Evolutionary conservation across 2,329 filamentous ascomycete species (phyloP).

Genomic region (Paecilomyces dactylethromorphus): DNA sequence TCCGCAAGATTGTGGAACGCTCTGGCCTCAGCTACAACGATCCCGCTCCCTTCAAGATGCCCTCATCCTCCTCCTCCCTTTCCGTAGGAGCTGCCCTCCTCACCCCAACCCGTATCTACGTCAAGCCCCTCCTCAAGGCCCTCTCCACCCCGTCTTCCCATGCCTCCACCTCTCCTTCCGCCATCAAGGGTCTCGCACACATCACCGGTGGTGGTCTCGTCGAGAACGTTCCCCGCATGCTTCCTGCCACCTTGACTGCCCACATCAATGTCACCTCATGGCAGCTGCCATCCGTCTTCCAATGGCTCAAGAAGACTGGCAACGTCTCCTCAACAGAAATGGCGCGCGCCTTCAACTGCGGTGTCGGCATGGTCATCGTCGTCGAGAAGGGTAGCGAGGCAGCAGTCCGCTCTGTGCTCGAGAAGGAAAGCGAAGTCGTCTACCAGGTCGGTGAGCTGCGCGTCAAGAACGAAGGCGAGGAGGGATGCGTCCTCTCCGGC

Average conservation of each 20-base stretch:
- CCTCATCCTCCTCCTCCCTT: constrained; percentile 36
- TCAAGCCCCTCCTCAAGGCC: constrained; percentile 68
- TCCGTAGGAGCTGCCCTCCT: constrained; percentile 69
- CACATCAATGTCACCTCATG: constrained; percentile 73
- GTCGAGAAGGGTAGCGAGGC: constrained; percentile 61
- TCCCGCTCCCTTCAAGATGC: constrained; percentile 66
- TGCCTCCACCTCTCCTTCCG: constrained; percentile 35
- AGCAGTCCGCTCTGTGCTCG: constrained; percentile 54
- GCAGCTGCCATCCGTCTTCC: constrained; percentile 71
- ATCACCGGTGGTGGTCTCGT: constrained; percentile 91
- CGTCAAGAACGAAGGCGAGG: constrained; percentile 43
- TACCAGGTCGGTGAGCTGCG: constrained; percentile 68
- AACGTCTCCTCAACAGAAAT: constrained; percentile 73
- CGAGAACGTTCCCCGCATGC: constrained; percentile 92
- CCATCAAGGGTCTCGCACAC: constrained; percentile 86
- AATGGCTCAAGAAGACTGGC: constrained; percentile 70
- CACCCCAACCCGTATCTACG: constrained; percentile 90
- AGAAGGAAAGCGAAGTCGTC: constrained; percentile 67
- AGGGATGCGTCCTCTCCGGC: constrained; percentile 59
- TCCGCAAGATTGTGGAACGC: constrained; percentile 76
- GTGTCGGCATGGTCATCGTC: constrained; percentile 87
- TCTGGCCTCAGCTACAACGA: constrained; percentile 66
- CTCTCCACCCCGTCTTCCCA: constrained; percentile 29
- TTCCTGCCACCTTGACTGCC: constrained; percentile 70
- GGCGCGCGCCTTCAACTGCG: constrained; percentile 89